A percentile compares a stretch with the other conserved stretches of the same genome.
These are phyloP conservation scores for Phanerochaete carnosa DNA, from an alignment of 768 basidiomycete genomes.

Conservation along the genomic window DNA sequence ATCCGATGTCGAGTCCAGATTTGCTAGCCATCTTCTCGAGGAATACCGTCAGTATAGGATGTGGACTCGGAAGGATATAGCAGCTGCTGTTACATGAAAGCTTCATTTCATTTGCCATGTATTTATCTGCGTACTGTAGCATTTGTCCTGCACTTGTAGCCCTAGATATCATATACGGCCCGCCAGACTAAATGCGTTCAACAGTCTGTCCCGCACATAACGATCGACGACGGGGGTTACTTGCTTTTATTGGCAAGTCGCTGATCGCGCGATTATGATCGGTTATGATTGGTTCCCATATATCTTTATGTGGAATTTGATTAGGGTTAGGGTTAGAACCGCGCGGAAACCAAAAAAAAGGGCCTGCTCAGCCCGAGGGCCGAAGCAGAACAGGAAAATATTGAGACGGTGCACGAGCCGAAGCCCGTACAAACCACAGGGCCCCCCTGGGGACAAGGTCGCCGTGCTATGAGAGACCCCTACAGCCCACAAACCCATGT, in stretches of 20 bases:
- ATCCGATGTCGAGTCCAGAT: not conserved
- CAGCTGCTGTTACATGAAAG: not conserved
- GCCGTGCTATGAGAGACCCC: conserved; percentile 41
- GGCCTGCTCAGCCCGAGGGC: conserved; percentile 48
- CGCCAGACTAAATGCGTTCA: too few relatives aligned
- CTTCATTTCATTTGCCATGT: not conserved
- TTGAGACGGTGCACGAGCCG: conserved; percentile 36
- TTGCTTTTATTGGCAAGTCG: too few relatives aligned
- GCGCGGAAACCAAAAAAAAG: conserved; percentile 25
- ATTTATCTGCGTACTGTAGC: not conserved
- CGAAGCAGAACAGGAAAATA: conserved; percentile 38
- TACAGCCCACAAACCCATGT: conserved; percentile 26
- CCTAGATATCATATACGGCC: too few relatives aligned
- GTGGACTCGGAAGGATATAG: not conserved
- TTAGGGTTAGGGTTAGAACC: conserved; percentile 23
- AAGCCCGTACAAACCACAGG: conserved; percentile 37
- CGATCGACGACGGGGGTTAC: too few relatives aligned
- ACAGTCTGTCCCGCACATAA: too few relatives aligned
- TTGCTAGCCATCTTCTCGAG: not conserved
- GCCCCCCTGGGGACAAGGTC: conserved; percentile 45
- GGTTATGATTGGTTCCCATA: too few relatives aligned
- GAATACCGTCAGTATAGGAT: not conserved
- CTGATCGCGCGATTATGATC: too few relatives aligned
- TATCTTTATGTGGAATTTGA: not conserved
- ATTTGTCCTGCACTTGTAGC: not conserved